Base-by-base conservation (phyloP, 345 rosid species). In the Dovyalis caffra region DNA sequence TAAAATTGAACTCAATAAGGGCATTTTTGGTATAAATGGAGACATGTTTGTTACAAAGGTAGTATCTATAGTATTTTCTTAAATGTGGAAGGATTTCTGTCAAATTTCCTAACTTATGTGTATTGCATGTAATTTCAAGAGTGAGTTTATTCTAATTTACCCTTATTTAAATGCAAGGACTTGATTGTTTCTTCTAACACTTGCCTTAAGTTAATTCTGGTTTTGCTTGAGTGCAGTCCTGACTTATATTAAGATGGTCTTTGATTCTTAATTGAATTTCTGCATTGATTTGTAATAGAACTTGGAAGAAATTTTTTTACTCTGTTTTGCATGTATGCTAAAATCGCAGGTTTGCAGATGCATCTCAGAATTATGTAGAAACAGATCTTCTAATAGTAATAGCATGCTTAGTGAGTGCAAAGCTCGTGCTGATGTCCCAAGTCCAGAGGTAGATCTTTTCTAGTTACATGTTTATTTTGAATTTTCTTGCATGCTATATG, bases 341-440 rank as follows among this genome's bases (percentile, higher is more conserved):
- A 80, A 74, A 34, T 80, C 53, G 74, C 87, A 95, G 99, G 94
- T 95, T 74, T 95, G 99, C 83, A 85, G 99, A 89, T 95, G 99
- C 85, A 95, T 95, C 73, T 86, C 97, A 62, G 99, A 95, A 85
- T 77, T 95, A 75, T 91, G 87, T 73, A 87, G 89, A 74, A 89
- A 86, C 75, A 84, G 91, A 87, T 81, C 85, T 77, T 84, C 89
- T 69, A 70, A 83, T 81, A 85, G 73, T 66, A 85, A 79, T 83
- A 83, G 80, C 40, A 87, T 95, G 90, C 81, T 95, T 56, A 81
- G 78, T 66, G 99, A 95, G 80, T 92, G 90, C 78, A 92, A 90
- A 88, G 85, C 85, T 82, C 95, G 94, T 71, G 81, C 78, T 80
- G 97, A 91, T 86, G 83, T 92, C 79, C 99, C 99, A 28, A 87